These are phyloP conservation scores for Penstemon newberryi DNA, from an alignment of 257 asterid genomes.

Conservation along the genomic window DNA sequence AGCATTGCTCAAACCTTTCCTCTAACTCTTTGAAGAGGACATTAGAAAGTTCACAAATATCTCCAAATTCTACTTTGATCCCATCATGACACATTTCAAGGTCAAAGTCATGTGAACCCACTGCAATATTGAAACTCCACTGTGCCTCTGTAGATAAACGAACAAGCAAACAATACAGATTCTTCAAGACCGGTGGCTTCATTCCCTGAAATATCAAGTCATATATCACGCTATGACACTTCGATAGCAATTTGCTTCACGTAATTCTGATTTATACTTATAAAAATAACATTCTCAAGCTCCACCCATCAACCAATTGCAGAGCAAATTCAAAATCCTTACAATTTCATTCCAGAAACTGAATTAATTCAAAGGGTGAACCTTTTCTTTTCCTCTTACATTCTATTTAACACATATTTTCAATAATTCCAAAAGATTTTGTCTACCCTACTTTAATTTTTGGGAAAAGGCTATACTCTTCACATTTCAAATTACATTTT, in stretches of 20 bases:
- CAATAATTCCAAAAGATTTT: too few species aligned
- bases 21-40: conserved; percentile 51
- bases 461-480: too few species aligned
- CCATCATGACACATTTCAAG: conserved; percentile 40
- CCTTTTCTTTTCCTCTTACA: too few species aligned
- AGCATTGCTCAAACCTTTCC: conserved; percentile 45
- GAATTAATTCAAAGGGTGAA: background rate
- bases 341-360: background rate
- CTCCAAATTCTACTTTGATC: conserved; percentile 35
- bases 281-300: background rate
- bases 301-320: background rate
- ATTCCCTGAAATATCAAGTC: conserved; percentile 54
- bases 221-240: conserved; percentile 3
- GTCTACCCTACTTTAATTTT: too few species aligned
- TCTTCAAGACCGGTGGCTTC: conserved; percentile 46
- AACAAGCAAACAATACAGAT: conserved; percentile 52
- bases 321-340: background rate
- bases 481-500: too few species aligned
- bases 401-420: too few species aligned
- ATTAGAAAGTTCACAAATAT: conserved; percentile 47
- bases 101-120: conserved; percentile 32
- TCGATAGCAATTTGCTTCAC: conserved; percentile 4
- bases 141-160: conserved; percentile 41
- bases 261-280: background rate
- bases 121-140: conserved; percentile 29